phyloP scores from a whole-genome alignment of 768 basidiomycete species.

The Tulasnella sp. region DNA sequence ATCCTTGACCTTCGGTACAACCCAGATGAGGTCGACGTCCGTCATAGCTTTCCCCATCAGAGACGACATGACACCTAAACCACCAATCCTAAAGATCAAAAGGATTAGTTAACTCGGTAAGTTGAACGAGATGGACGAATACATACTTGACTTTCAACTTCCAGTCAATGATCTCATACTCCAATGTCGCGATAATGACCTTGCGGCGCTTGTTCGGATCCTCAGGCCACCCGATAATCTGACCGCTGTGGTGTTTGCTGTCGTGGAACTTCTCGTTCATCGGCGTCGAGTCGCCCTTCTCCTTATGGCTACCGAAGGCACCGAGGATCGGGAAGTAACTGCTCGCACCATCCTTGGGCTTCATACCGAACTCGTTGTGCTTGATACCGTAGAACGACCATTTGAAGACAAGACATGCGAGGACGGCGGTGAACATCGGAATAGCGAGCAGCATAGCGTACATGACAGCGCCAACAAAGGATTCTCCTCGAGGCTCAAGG shows the following conservation, averaged over 20 bases:
- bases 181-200: conserved; percentile 83
- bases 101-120: neutral
- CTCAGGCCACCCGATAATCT: conserved; percentile 94
- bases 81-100: conserved; percentile 50
- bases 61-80: conserved; percentile 94
- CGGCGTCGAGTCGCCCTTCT: conserved; percentile 51
- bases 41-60: conserved; percentile 98
- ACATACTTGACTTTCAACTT: conserved; percentile 77
- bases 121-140: neutral
- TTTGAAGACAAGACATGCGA: conserved; percentile 82
- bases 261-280: conserved; percentile 65
- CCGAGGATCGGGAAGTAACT: conserved; percentile 88
- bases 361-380: conserved; percentile 84
- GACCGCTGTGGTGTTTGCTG: conserved; percentile 39
- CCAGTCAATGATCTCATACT: conserved; percentile 97
- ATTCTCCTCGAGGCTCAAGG: conserved; percentile 69
- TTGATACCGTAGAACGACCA: conserved; percentile 95
- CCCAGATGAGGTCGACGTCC: conserved; percentile 90
- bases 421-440: conserved; percentile 71
- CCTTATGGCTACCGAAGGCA: conserved; percentile 39
- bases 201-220: conserved; percentile 82
- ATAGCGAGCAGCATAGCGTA: conserved; percentile 72
- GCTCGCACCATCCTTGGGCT: conserved; percentile 43
- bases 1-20: conserved; percentile 90
- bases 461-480: conserved; percentile 74